phyloP scores from a whole-genome alignment of 208 protist species.

The Phytomonas francai region DNA sequence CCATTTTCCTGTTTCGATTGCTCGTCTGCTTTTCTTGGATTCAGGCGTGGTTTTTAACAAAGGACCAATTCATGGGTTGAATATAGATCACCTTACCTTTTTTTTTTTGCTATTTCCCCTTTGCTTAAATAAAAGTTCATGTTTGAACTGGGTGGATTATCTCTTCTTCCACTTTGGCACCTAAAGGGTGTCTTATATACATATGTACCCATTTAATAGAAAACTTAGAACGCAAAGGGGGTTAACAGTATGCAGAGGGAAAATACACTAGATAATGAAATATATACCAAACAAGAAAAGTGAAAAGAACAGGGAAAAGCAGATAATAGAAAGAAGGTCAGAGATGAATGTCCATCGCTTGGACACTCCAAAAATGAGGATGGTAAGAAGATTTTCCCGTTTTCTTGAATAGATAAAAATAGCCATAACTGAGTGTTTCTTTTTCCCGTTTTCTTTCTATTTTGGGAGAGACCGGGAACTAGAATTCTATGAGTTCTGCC shows the following conservation, averaged over 20 bases:
- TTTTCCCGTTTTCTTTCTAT: neutral
- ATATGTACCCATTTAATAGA: neutral
- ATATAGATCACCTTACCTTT: slow-evolving; percentile 9
- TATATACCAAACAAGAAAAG: neutral
- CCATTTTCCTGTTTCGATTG: neutral
- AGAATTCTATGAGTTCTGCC: neutral
- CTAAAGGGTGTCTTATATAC: neutral
- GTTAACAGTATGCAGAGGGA: slow-evolving; percentile 4
- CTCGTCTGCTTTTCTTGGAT: neutral
- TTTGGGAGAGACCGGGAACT: neutral
- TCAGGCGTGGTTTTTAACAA: neutral
- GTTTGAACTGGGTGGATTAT: neutral
- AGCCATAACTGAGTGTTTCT: neutral
- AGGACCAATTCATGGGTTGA: neutral
- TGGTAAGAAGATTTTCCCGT: neutral
- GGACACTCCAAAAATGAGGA: neutral
- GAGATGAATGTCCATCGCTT: neutral
- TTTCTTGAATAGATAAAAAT: neutral
- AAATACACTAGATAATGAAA: slow-evolving; percentile 2
- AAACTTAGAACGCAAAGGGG: slow-evolving; percentile 13
- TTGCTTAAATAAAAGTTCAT: neutral
- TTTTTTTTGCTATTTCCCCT: slow-evolving; percentile 6
- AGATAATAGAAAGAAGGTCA: neutral
- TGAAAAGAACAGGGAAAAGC: slow-evolving; percentile 6
- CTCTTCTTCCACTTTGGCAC: neutral